Percentiles rank a stretch among this genome's conserved stretches.
Conservation (phyloP, 2,329 filamentous ascomycete genomes). For the Cercospora sp. region DNA sequence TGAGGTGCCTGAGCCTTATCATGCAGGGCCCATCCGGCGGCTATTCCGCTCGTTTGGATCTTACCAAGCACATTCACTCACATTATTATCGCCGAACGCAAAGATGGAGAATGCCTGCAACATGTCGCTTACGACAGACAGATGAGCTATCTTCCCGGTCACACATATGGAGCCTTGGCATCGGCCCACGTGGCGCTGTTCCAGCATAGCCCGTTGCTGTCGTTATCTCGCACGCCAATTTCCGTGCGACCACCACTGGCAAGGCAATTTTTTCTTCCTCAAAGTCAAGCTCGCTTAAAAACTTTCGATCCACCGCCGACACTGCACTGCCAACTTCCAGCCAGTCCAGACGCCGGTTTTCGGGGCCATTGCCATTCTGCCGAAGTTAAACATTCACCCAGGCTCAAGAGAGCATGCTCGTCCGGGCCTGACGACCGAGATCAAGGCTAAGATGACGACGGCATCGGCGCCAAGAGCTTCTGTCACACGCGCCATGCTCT, state of each 20-base stretch:
- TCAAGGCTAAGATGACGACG: background rate
- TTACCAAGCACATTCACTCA: background rate
- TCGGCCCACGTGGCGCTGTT: background rate
- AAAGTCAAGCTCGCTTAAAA: background rate
- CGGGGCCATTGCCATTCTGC: background rate
- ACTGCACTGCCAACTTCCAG: background rate
- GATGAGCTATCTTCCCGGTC: background rate
- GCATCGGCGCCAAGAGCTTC: background rate
- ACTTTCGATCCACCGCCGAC: background rate
- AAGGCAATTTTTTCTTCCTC: background rate
- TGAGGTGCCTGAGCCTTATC: background rate
- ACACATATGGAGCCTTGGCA: background rate
- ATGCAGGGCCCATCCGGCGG: background rate
- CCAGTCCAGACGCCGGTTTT: background rate
- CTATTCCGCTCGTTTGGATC: background rate
- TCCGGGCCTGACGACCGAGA: background rate
- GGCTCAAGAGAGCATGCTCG: background rate
- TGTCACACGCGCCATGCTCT: background rate
- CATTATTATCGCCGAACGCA: background rate
- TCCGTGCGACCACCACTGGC: background rate
- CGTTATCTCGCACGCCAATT: background rate
- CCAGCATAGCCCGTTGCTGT: background rate
- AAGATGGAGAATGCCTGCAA: slow-evolving; percentile 3
- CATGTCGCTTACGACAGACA: background rate
- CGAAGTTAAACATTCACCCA: background rate